These are phyloP conservation scores for Oenanthe sinensis DNA, from an alignment of 129 eudicot species.

Conservation along the genomic window DNA sequence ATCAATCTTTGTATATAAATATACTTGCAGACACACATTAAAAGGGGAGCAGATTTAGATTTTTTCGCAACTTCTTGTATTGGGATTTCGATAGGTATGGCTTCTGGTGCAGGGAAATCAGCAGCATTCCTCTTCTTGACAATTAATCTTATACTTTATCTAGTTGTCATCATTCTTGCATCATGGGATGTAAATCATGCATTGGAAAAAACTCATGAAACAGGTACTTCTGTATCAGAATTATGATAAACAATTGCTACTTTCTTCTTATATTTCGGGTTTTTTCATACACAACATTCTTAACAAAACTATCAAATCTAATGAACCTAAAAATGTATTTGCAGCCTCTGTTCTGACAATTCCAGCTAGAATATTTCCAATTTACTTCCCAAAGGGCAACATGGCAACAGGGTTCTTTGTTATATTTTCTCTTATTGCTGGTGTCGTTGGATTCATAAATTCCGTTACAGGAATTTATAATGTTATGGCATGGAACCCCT, in stretches of 20 bases:
- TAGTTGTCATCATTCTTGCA: constrained; percentile 44
- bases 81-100: constrained; percentile 32
- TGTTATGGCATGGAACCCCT: constrained; percentile 39
- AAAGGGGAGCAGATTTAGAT: not conserved
- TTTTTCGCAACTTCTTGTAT: not conserved
- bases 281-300: not conserved
- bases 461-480: constrained; percentile 46
- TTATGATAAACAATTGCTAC: not conserved
- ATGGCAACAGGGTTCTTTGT: constrained; percentile 77
- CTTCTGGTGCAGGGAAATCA: constrained; percentile 64
- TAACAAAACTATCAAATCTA: not conserved
- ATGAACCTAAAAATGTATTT: not conserved
- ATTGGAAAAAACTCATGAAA: constrained; percentile 44
- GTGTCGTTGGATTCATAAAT: constrained; percentile 65
- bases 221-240: constrained; percentile 35
- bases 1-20: constrained; percentile 33
- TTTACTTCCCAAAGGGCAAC: constrained; percentile 80
- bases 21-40: constrained; percentile 4
- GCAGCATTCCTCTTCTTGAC: constrained; percentile 45
- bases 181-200: constrained; percentile 84
- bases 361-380: constrained; percentile 78
- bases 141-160: constrained; percentile 57
- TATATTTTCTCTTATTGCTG: constrained; percentile 60
- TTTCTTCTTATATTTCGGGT: not conserved
- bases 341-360: constrained; percentile 55